These are phyloP conservation scores for Bromus sterilis DNA, from an alignment of 176 grass and related monocot genomes.

Conservation along the genomic window DNA sequence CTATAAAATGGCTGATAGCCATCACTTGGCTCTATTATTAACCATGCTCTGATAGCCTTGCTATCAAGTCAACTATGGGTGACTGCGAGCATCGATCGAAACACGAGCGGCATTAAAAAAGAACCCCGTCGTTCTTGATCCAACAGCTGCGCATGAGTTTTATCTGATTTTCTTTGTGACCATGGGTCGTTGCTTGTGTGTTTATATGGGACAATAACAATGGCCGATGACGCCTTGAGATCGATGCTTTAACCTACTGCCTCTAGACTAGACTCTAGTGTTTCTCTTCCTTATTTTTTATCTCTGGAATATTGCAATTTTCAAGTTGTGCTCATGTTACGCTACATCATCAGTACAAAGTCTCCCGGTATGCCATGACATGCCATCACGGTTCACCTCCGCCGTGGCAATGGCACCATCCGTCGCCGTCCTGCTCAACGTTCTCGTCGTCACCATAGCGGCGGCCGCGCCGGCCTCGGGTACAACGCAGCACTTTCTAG, in stretches of 20 bases:
- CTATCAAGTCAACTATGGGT: neutral
- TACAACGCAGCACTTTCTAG: conserved; percentile 25
- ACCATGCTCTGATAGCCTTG: no score
- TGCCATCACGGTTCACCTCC: neutral
- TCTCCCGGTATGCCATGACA: neutral
- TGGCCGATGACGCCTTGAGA: neutral
- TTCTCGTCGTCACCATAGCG: neutral
- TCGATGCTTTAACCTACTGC: neutral
- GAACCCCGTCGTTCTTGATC: neutral
- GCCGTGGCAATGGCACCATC: neutral
- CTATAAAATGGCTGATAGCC: no score
- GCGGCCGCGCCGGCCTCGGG: neutral
- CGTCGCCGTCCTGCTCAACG: neutral
- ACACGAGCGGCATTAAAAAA: neutral
- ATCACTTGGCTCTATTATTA: no score
- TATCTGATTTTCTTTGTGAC: neutral
- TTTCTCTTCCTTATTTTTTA: neutral
- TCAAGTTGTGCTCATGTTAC: neutral
- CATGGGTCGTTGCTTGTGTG: neutral
- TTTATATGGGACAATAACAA: neutral
- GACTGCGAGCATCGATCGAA: neutral
- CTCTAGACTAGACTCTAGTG: neutral
- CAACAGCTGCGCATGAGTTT: neutral
- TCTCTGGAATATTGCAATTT: neutral
- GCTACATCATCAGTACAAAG: neutral